Conservation (phyloP, 495 filamentous ascomycete species). For the Penicillium egyptiacum region DNA sequence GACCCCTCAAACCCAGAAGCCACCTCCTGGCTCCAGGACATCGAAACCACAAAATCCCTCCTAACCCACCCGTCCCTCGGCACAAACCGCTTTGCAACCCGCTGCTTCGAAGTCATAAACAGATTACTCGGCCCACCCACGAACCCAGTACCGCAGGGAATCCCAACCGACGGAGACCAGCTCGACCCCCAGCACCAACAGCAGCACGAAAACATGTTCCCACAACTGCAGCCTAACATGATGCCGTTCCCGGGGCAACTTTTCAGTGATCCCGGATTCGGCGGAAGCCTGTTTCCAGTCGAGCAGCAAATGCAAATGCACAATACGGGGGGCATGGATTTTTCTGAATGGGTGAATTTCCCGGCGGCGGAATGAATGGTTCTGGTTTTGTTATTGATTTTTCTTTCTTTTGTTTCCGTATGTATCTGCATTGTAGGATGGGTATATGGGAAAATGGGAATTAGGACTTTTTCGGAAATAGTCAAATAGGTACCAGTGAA, state of each 20-base stretch:
- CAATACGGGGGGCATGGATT: constrained; percentile 41
- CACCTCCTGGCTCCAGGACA: constrained; percentile 46
- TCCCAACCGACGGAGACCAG: neutral
- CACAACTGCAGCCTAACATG: constrained; percentile 25
- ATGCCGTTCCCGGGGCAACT: constrained; percentile 48
- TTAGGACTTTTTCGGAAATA: neutral
- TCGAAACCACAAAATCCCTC: constrained; percentile 48
- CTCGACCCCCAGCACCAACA: constrained; percentile 17
- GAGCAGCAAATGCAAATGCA: constrained; percentile 36
- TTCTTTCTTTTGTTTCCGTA: neutral
- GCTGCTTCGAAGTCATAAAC: constrained; percentile 47
- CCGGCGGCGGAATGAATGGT: constrained; percentile 27
- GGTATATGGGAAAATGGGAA: constrained; percentile 1
- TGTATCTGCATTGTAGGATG: constrained; percentile 11
- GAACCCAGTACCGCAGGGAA: constrained; percentile 5
- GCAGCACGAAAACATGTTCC: constrained; percentile 10
- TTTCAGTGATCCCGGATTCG: constrained; percentile 39
- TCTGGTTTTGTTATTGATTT: neutral
- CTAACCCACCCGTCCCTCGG: constrained; percentile 43
- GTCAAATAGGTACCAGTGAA: constrained; percentile 3
- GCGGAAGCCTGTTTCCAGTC: constrained; percentile 39
- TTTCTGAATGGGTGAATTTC: constrained; percentile 50
- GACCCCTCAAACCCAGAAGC: constrained; percentile 47
- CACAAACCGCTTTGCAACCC: constrained; percentile 45
- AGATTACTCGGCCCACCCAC: constrained; percentile 41